Conservation (phyloP, 768 basidiomycete genomes). For the Mycena pura region DNA sequence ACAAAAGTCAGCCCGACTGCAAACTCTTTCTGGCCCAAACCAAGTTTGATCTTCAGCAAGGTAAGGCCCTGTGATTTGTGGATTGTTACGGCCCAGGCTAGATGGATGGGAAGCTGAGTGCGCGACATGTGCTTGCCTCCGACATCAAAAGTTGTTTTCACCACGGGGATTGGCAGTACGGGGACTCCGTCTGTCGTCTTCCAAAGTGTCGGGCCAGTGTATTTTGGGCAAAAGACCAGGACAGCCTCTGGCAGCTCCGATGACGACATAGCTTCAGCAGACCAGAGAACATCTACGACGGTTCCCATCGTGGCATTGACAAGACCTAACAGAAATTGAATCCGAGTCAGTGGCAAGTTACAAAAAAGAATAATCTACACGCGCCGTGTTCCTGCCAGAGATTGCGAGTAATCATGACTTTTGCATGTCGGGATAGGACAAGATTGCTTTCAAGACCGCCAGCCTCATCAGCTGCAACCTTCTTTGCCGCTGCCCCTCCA, state of each 20-base stretch:
- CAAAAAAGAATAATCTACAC: too few relatives aligned
- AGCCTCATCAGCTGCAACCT: not conserved
- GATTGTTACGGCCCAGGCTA: constrained; percentile 77
- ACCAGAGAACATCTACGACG: constrained; percentile 28
- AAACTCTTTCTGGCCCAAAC: constrained; percentile 47
- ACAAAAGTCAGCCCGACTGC: constrained; percentile 25
- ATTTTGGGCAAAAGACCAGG: constrained; percentile 21
- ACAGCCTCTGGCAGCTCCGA: constrained; percentile 26
- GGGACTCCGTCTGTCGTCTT: constrained; percentile 17
- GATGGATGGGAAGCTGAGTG: constrained; percentile 58
- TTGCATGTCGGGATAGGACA: not conserved
- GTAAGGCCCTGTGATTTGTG: constrained; percentile 82
- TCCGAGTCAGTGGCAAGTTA: not conserved
- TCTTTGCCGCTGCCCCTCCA: not conserved
- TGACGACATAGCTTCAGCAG: not conserved
- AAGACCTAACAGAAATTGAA: constrained; percentile 4
- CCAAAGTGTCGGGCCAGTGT: constrained; percentile 29
- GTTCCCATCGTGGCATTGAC: constrained; percentile 21
- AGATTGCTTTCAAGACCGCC: constrained; percentile 5
- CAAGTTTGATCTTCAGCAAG: constrained; percentile 67
- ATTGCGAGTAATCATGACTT: constrained; percentile 20
- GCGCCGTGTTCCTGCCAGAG: constrained; percentile 17
- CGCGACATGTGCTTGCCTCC: constrained; percentile 9
- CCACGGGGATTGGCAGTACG: constrained; percentile 21
- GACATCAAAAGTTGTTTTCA: constrained; percentile 20